Evolutionary conservation across 257 asterid species (phyloP), one percentile per base, ranked within the genome.

Genomic region (Jacaranda copaia): DNA sequence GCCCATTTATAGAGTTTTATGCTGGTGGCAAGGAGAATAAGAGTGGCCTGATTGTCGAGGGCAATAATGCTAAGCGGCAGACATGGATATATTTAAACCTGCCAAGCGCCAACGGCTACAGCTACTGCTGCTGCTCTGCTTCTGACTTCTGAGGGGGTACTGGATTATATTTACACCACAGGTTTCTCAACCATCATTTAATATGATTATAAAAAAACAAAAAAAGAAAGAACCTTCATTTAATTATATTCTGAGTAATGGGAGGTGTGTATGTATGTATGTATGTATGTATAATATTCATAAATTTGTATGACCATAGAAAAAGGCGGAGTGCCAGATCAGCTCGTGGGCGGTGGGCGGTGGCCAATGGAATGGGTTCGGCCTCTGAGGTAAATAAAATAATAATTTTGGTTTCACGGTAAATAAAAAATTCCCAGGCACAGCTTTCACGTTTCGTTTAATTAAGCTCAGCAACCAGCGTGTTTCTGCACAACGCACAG

Each of bases 401-500:
- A 49, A 68, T 40, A 42, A 40, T 3, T 14, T 16, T 9, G 25
- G 2, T 5, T 36, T 36, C 25, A 3, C 14, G n/a, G 52, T n/a
- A 15, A 51, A 55, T 72, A 38, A 39, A 72, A 38, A 14, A 70
- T 36, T 70, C 43, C 42, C 6, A 32, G 43, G 49, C 85, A 77
- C 79, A 49, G 49, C 77, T 77, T 81, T 42, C 82, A 81, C 85
- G 85, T 81, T 12, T 71, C 3, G 7, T 3, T 62, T 9, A 61
- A 55, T 11, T 32, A 4, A 11, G 6, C 60, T 48, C 19, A 1
- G 42, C 15, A 11, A n/a, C n/a, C n/a, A n/a, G n/a, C n/a, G n/a
- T 64, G 32, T 25, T 25, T 25, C 32, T 25, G 32, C 32, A 25
- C 32, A 25, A 5, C 35, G 3, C 39, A 19, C 38, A 61, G 8